Evolutionary conservation across 352 stramenopile genomes (phyloP).

Genomic region (Phytophthora pluvialis): DNA sequence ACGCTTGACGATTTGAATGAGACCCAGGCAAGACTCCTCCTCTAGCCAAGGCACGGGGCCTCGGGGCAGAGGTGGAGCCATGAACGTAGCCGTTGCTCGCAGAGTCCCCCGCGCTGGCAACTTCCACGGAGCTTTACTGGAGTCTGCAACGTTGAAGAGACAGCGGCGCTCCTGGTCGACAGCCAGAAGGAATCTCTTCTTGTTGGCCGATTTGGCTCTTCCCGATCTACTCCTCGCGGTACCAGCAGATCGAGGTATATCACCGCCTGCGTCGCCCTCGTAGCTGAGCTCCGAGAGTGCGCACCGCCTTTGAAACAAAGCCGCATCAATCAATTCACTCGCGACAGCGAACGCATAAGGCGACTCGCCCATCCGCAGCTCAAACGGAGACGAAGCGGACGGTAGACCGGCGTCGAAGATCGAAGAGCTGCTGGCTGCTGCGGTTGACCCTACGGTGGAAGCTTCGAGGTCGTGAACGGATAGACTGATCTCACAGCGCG

Average conservation of each 20-base stretch:
- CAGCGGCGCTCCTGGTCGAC: slow-evolving; percentile 40
- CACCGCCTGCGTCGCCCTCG: slow-evolving; percentile 26
- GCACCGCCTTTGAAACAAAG: slow-evolving; percentile 47
- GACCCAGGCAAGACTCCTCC: slow-evolving; percentile 38
- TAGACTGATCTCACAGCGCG: slow-evolving; percentile 60
- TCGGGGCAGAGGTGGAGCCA: slow-evolving; percentile 42
- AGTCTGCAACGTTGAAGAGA: slow-evolving; percentile 40
- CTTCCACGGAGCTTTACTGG: slow-evolving; percentile 41
- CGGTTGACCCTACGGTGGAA: slow-evolving; percentile 27
- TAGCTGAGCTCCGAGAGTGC: slow-evolving; percentile 56
- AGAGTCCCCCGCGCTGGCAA: slow-evolving; percentile 49
- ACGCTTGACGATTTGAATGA: slow-evolving; percentile 58
- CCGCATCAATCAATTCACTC: slow-evolving; percentile 56
- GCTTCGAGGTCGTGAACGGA: slow-evolving; percentile 58
- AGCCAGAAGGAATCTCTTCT: slow-evolving; percentile 31
- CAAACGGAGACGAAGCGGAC: slow-evolving; percentile 63
- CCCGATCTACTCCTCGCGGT: slow-evolving; percentile 17
- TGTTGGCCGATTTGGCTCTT: slow-evolving; percentile 32
- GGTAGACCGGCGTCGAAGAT: slow-evolving; percentile 69
- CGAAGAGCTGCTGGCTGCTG: slow-evolving; percentile 9
- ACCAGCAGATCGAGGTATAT: slow-evolving; percentile 2
- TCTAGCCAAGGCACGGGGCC: slow-evolving; percentile 31
- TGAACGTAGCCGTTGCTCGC: slow-evolving; percentile 47
- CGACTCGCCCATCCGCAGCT: slow-evolving; percentile 55
- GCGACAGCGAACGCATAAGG: slow-evolving; percentile 73